Percentiles rank a stretch among this genome's conserved stretches.
Evolutionary conservation across 768 basidiomycete genomes (phyloP).

Genomic region (Mycena pura): DNA sequence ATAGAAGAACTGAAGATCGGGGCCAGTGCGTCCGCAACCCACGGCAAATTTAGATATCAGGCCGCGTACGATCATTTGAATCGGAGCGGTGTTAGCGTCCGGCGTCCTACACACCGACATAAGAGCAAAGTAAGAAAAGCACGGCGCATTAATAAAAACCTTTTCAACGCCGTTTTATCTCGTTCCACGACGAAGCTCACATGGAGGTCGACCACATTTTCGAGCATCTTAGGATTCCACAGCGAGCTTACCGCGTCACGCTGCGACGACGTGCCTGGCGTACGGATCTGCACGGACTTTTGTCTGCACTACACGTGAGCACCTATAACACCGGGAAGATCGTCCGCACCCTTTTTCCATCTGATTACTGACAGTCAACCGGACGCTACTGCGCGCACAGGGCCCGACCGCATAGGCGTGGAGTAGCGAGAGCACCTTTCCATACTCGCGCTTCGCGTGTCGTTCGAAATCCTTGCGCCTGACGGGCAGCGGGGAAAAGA

Average conservation of each 20-base stretch:
- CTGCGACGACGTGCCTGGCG: conserved; percentile 68
- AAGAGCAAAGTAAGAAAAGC: not conserved
- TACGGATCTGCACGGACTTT: conserved; percentile 74
- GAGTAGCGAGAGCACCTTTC: conserved; percentile 80
- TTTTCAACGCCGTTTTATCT: conserved; percentile 59
- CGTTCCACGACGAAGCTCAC: conserved; percentile 71
- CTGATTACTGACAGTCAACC: conserved; percentile 77
- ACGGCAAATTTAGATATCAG: conserved; percentile 83
- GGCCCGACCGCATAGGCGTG: conserved; percentile 91
- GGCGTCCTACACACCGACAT: conserved; percentile 1
- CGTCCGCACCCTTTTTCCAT: conserved; percentile 68
- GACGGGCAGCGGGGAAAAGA: conserved; percentile 88
- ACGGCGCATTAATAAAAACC: conserved; percentile 13
- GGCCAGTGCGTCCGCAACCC: conserved; percentile 76
- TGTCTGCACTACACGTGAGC: conserved; percentile 46
- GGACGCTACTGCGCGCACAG: conserved; percentile 76
- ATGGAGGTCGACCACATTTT: conserved; percentile 77
- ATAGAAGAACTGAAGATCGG: conserved; percentile 92
- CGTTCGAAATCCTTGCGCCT: conserved; percentile 90
- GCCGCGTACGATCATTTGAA: conserved; percentile 69
- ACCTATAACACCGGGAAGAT: not conserved
- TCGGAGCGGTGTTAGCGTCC: conserved; percentile 29
- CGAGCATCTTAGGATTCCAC: conserved; percentile 86
- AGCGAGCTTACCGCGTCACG: conserved; percentile 72
- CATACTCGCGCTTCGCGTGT: conserved; percentile 89